A percentile compares a stretch with the other conserved stretches of the same genome.
Evolutionary conservation across 2,329 filamentous ascomycete genomes (phyloP).

Genomic region (Aspergillus candidus): DNA sequence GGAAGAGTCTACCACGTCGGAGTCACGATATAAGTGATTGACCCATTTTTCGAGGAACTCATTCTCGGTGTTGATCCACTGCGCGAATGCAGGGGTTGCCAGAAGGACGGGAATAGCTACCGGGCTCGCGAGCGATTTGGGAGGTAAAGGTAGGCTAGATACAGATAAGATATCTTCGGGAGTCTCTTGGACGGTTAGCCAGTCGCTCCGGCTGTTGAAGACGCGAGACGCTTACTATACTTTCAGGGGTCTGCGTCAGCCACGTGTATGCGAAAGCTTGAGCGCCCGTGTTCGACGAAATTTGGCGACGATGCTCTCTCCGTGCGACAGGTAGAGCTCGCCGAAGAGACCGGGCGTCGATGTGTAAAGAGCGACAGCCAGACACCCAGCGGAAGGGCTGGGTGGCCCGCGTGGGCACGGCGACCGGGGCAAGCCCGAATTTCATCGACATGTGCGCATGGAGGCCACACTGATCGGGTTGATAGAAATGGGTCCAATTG

Average conservation of each 20-base stretch:
- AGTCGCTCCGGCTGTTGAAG: not conserved
- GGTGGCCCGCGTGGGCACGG: slow-evolving; percentile 15
- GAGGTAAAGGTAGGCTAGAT: slow-evolving; percentile 19
- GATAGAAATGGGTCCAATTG: slow-evolving; percentile 1
- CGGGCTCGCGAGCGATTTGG: slow-evolving; percentile 9
- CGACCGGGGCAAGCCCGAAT: slow-evolving; percentile 12
- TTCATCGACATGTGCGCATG: slow-evolving; percentile 20
- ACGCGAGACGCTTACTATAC: slow-evolving; percentile 19
- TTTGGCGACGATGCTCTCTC: slow-evolving; percentile 17
- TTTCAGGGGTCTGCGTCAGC: slow-evolving; percentile 26
- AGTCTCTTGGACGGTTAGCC: slow-evolving; percentile 18
- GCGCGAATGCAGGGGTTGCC: slow-evolving; percentile 33
- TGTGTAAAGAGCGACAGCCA: slow-evolving; percentile 4
- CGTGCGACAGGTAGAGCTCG: slow-evolving; percentile 1
- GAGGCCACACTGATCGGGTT: slow-evolving; percentile 1
- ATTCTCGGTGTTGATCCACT: slow-evolving; percentile 29
- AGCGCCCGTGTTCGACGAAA: slow-evolving; percentile 1
- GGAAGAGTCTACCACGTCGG: slow-evolving; percentile 3
- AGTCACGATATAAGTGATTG: slow-evolving; percentile 19
- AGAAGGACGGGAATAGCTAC: slow-evolving; percentile 29
- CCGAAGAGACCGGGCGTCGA: not conserved
- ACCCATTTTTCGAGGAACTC: slow-evolving; percentile 28
- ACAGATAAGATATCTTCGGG: slow-evolving; percentile 28
- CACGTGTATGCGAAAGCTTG: slow-evolving; percentile 26
- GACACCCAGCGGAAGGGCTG: slow-evolving; percentile 5